Percentiles rank a stretch among this genome's conserved stretches.
Conservation (phyloP, 164 flowering plant species). For the Vitis cinerea region DNA sequence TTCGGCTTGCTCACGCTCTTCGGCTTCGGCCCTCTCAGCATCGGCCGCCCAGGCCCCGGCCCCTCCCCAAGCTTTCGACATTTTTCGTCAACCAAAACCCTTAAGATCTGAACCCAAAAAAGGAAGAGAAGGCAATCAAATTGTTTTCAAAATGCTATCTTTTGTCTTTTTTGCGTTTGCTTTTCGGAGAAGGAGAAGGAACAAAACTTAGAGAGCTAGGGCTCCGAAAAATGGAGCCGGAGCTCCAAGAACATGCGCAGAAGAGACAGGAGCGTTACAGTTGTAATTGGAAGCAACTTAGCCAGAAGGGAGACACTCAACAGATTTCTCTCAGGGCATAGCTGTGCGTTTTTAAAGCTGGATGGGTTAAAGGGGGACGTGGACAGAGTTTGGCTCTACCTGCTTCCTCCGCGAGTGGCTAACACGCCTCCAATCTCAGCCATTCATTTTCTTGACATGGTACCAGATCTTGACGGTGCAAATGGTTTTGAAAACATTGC, state of each 20-base stretch:
- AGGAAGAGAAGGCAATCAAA: not conserved
- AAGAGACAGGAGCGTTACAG: not conserved
- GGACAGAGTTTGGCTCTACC: too few species aligned
- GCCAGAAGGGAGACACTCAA: not conserved
- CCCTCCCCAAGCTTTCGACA: constrained; percentile 59
- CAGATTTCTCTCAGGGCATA: too few species aligned
- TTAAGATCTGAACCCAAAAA: constrained; percentile 9
- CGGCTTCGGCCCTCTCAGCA: constrained; percentile 55
- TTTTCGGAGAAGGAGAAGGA: too few species aligned
- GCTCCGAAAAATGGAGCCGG: constrained; percentile 51
- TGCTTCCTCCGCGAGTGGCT: too few species aligned
- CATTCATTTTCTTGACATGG: too few species aligned
- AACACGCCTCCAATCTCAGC: too few species aligned
- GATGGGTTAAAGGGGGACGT: too few species aligned
- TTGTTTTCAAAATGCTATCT: too few species aligned
- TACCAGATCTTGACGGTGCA: too few species aligned
- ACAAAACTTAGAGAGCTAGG: constrained; percentile 15
- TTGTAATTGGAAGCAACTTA: constrained; percentile 1
- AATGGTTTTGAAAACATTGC: too few species aligned
- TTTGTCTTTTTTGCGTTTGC: too few species aligned
- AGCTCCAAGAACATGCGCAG: constrained; percentile 43
- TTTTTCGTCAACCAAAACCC: not conserved
- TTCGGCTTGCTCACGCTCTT: constrained; percentile 40
- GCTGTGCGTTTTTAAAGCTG: too few species aligned
- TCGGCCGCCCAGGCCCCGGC: constrained; percentile 72